Evolutionary conservation across 345 rosid genomes (phyloP).

Genomic region (Melaleuca quinquenervia): DNA sequence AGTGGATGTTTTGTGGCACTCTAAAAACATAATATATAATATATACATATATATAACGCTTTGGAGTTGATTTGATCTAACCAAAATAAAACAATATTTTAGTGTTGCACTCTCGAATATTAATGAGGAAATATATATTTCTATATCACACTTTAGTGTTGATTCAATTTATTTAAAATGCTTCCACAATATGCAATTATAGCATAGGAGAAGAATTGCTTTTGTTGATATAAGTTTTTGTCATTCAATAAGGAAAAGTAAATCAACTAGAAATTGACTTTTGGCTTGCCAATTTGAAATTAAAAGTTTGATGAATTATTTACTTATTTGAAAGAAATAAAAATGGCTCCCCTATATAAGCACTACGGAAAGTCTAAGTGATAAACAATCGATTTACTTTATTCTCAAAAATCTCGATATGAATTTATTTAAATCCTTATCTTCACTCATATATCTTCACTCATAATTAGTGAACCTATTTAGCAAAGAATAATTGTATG

Average conservation of each 20-base stretch:
- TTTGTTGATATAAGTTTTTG: neutral
- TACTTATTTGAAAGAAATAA: neutral
- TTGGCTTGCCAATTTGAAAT: neutral
- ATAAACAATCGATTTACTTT: too few species aligned
- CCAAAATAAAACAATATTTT: too few species aligned
- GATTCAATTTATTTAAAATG: neutral
- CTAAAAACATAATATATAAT: too few species aligned
- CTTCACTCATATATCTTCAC: neutral
- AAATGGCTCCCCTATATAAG: neutral
- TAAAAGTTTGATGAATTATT: fast-evolving
- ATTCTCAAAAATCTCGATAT: too few species aligned
- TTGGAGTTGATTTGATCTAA: too few species aligned
- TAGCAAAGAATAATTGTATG: neutral
- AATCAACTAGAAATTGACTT: neutral
- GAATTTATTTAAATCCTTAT: too few species aligned
- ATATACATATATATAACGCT: too few species aligned
- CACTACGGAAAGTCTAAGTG: neutral
- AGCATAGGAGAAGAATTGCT: neutral
- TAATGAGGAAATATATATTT: neutral
- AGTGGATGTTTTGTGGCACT: too few species aligned
- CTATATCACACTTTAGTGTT: neutral
- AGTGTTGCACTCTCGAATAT: neutral
- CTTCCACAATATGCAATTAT: neutral
- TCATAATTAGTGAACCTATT: neutral
- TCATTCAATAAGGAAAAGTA: neutral